Evolutionary conservation across 2,329 filamentous ascomycete genomes (phyloP).

Genomic region (Neopestalotiopsis sp.): DNA sequence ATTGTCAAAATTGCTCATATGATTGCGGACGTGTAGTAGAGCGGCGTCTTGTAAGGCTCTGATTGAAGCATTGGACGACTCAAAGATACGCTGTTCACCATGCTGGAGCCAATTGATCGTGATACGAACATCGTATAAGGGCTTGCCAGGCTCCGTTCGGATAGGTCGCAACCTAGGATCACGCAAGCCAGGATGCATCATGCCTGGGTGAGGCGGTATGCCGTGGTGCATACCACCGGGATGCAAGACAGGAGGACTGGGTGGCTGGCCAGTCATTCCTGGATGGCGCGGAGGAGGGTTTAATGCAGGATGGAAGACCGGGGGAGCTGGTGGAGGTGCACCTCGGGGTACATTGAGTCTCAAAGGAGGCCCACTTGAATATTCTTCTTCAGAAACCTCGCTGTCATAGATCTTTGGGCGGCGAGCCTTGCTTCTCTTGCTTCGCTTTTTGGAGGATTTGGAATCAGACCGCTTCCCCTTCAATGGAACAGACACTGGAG

Average conservation of each 20-base stretch:
- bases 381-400: background rate
- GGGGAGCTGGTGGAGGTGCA: slow-evolving; percentile 5
- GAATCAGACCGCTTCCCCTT: slow-evolving; percentile 4
- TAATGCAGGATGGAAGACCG: background rate
- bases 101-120: slow-evolving; percentile 33
- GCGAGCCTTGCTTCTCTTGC: slow-evolving; percentile 9
- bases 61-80: slow-evolving; percentile 28
- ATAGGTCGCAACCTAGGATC: background rate
- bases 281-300: background rate
- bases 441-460: slow-evolving; percentile 9
- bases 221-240: background rate
- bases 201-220: background rate
- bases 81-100: slow-evolving; percentile 32
- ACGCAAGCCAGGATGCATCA: too few relatives aligned
- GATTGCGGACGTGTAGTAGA: slow-evolving; percentile 26
- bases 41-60: slow-evolving; percentile 31
- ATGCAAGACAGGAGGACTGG: background rate
- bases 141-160: slow-evolving; percentile 8
- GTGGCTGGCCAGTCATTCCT: background rate
- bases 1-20: slow-evolving; percentile 23
- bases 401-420: slow-evolving; percentile 4
- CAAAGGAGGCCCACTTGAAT: background rate
- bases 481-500: slow-evolving; percentile 17
- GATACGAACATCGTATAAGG: slow-evolving; percentile 31
- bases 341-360: background rate